Evolutionary conservation across 2,329 filamentous ascomycete species (phyloP), one percentile per base, ranked within the genome.

Genomic region (Tolypocladium capitatum): DNA sequence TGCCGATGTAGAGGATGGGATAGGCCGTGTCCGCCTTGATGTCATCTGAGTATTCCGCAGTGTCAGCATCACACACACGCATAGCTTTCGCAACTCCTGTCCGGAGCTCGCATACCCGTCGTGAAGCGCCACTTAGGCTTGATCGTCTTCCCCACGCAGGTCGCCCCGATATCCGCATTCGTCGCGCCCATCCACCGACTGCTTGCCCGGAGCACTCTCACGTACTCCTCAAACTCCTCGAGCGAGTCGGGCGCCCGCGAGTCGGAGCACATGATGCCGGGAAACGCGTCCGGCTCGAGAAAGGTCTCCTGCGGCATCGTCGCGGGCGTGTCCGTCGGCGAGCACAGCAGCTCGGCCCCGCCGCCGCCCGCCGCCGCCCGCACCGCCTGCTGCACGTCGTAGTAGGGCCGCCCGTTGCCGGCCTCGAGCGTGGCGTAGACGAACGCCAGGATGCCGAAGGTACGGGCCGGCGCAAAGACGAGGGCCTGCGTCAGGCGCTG

Each of bases 201-300:
- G 8, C 69, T 61, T 0, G 58, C 49, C 20, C 56, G 53, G 20
- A 73, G 57, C 30, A 54, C 51, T 4, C 61, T 51, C 5, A 65
- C 60, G 41, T 67, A 65, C 5, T 52, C 49, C 7, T 54, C 59
- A 40, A 71, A 66, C 5, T 65, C 60, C 1, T 63, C 57, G 0
- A 64, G 57, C 0, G 64, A 63, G 20, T 61, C 53, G 2, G 62
- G 49, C 0, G 61, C 57, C 30, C 58, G 58, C 2, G 59, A 58
- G 53, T 75, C 72, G 0, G 70, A 62, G 52, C 72, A 75, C 59
- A 70, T 65, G 38, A 75, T 68, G 9, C 65, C 68, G 3, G 70
- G 61, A 47, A 69, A 69, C 1, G 68, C 69, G 45, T 75, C 68
- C 1, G 57, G 58, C 33, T 61, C 57, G 40, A 47, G 48, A 1